phyloP scores from a whole-genome alignment of 148 eudicot genomes.

The Rhododendron kiyosumense region DNA sequence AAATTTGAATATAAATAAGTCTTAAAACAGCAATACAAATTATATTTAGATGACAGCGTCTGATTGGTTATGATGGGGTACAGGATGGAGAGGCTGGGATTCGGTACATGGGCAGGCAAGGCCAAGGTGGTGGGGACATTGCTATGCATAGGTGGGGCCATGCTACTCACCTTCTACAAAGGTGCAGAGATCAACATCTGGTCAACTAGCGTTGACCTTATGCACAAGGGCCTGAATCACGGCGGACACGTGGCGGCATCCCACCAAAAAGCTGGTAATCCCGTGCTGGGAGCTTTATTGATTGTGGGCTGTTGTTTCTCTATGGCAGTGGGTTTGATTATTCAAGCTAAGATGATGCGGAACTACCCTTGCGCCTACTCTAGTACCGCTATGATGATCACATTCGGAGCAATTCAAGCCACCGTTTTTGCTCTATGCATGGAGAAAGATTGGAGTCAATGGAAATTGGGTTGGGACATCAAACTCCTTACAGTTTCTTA shows the following conservation, averaged over 20 bases:
- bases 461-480: constrained; percentile 76
- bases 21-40: no score
- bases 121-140: constrained; percentile 64
- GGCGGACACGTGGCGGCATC: constrained; percentile 1
- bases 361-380: constrained; percentile 54
- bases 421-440: constrained; percentile 32
- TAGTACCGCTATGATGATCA: constrained; percentile 45
- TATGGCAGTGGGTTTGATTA: constrained; percentile 33
- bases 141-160: constrained; percentile 64
- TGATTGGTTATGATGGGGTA: neutral
- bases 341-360: constrained; percentile 51
- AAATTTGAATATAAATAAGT: no score
- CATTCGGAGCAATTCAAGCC: constrained; percentile 48
- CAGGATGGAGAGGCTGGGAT: constrained; percentile 53
- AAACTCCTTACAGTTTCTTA: constrained; percentile 46
- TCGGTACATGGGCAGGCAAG: constrained; percentile 42
- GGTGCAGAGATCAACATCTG: constrained; percentile 47
- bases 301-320: constrained; percentile 20
- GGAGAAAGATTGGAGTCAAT: constrained; percentile 48
- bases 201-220: constrained; percentile 39
- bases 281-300: constrained; percentile 29
- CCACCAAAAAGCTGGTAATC: constrained; percentile 10
- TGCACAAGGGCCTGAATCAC: constrained; percentile 3
- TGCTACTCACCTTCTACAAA: constrained; percentile 66
- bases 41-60: no score